Evolutionary conservation across 2,329 filamentous ascomycete genomes (phyloP).

Genomic region (Chalara sp.): DNA sequence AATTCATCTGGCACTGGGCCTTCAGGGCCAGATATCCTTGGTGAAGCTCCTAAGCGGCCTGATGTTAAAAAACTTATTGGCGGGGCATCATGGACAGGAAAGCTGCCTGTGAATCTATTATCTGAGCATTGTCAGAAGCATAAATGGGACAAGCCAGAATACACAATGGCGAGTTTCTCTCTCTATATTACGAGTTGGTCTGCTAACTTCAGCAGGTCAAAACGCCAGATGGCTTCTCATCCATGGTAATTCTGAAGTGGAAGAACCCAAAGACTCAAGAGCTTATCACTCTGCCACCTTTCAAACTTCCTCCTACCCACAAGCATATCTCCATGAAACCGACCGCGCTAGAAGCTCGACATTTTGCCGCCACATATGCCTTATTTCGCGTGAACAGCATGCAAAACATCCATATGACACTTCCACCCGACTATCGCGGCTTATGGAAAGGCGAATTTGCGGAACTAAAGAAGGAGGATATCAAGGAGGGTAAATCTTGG

Average conservation of each 20-base stretch:
- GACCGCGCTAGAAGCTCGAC: slow-evolving; percentile 81
- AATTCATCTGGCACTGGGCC: slow-evolving; percentile 12
- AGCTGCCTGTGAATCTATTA: slow-evolving; percentile 87
- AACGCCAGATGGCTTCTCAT: slow-evolving; percentile 67
- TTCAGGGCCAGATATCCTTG: slow-evolving; percentile 17
- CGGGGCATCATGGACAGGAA: slow-evolving; percentile 94
- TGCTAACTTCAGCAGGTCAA: slow-evolving; percentile 41
- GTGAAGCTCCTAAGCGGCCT: slow-evolving; percentile 36
- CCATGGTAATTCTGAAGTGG: slow-evolving; percentile 71
- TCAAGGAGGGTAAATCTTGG: slow-evolving; percentile 74
- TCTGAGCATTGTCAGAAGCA: slow-evolving; percentile 94
- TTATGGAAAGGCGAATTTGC: slow-evolving; percentile 88
- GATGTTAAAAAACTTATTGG: slow-evolving; percentile 79
- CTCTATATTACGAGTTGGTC: slow-evolving; percentile 2
- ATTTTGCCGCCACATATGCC: slow-evolving; percentile 88
- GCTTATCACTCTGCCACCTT: slow-evolving; percentile 66
- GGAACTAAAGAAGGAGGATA: slow-evolving; percentile 72
- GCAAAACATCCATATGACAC: slow-evolving; percentile 90
- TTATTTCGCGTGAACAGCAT: slow-evolving; percentile 90
- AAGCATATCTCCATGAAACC: slow-evolving; percentile 69
- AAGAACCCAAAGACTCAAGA: slow-evolving; percentile 80
- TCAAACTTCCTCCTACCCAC: slow-evolving; percentile 71
- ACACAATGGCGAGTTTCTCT: slow-evolving; percentile 55
- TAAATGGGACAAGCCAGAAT: slow-evolving; percentile 91
- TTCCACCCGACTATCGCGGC: slow-evolving; percentile 83